Conservation (phyloP, 2,329 filamentous ascomycete genomes). For the Ophiocordyceps camponoti-rufipedis region DNA sequence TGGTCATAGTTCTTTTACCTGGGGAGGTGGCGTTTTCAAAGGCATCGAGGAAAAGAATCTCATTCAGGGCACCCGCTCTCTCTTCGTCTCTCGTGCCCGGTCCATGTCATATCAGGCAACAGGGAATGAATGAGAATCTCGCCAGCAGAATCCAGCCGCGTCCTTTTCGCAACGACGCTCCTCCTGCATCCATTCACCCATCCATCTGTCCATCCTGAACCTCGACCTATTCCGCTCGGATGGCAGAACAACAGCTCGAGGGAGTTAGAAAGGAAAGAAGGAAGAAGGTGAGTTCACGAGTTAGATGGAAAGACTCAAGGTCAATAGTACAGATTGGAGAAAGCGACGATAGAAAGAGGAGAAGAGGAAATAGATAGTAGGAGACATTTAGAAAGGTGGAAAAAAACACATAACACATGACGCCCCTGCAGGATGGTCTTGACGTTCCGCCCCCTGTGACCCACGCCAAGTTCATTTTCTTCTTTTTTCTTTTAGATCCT, state of each 20-base stretch:
- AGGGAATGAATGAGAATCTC: no score
- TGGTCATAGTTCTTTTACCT: no score
- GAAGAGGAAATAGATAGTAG: background rate
- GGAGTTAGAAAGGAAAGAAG: background rate
- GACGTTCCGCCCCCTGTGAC: background rate
- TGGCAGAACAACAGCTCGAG: background rate
- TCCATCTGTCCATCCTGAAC: no score
- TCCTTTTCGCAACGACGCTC: no score
- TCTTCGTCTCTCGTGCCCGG: no score
- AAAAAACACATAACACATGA: background rate
- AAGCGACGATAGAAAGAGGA: background rate
- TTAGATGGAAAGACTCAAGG: background rate
- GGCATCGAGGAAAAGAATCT: no score
- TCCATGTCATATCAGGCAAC: no score
- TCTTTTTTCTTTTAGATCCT: background rate
- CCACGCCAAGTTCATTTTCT: background rate
- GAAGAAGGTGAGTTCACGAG: background rate
- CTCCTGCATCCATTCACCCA: no score
- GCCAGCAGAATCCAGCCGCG: no score
- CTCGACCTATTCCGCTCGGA: no score
- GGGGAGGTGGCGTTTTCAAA: no score
- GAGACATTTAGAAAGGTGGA: background rate
- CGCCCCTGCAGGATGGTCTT: background rate
- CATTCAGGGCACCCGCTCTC: no score
- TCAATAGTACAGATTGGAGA: background rate